These are phyloP conservation scores for Talaromyces verruculosus DNA, from an alignment of 2,329 filamentous ascomycete species.

Conservation along the genomic window DNA sequence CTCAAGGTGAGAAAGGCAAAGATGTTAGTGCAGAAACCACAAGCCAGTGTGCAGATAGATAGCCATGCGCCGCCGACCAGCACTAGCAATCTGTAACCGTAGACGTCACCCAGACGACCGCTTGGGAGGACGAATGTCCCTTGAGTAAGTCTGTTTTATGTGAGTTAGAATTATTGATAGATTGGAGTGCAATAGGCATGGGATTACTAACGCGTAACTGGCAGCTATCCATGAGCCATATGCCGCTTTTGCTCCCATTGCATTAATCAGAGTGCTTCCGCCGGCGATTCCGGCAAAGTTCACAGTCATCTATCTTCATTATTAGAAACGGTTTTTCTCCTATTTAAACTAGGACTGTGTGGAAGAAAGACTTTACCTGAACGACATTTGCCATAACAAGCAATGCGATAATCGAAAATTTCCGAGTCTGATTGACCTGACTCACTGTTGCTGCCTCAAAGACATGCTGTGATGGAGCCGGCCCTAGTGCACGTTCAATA, in stretches of 20 bases:
- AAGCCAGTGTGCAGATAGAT: slow-evolving; percentile 53
- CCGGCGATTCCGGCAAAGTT: slow-evolving; percentile 32
- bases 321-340: background rate
- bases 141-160: slow-evolving; percentile 45
- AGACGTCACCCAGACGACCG: slow-evolving; percentile 58
- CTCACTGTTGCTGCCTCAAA: slow-evolving; percentile 25
- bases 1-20: slow-evolving; percentile 47
- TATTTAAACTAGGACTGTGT: background rate
- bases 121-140: slow-evolving; percentile 60
- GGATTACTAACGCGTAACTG: slow-evolving; percentile 28
- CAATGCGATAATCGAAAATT: slow-evolving; percentile 25
- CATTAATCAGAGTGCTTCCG: slow-evolving; percentile 26
- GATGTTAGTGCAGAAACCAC: slow-evolving; percentile 50
- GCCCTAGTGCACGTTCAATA: background rate
- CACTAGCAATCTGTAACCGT: slow-evolving; percentile 58
- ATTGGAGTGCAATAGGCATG: background rate
- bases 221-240: slow-evolving; percentile 32
- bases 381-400: slow-evolving; percentile 30
- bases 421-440: slow-evolving; percentile 24
- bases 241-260: slow-evolving; percentile 24
- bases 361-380: slow-evolving; percentile 25
- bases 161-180: background rate
- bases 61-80: slow-evolving; percentile 58
- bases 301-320: slow-evolving; percentile 28
- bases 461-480: slow-evolving; percentile 23